phyloP scores from a whole-genome alignment of 805 yeast species.

The Metschnikowia similis region DNA sequence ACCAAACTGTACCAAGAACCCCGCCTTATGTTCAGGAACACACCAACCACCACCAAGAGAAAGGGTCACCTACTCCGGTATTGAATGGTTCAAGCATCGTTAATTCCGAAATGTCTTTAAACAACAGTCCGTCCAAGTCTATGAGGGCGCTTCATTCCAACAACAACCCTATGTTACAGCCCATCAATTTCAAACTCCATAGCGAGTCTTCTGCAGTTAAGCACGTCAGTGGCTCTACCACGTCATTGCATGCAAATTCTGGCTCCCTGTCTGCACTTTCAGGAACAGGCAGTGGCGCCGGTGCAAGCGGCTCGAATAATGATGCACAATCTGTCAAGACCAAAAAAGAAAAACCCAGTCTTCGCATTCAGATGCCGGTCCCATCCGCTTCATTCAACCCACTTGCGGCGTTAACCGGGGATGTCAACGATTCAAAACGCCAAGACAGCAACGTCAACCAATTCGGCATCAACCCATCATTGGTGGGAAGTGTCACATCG shows the following conservation, averaged over 20 bases:
- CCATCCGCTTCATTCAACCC: conserved; percentile 44
- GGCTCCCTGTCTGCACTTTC: conserved; percentile 1
- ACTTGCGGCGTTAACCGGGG: conserved; percentile 36
- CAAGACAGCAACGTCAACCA: conserved; percentile 51
- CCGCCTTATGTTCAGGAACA: conserved; percentile 12
- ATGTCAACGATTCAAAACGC: conserved; percentile 18
- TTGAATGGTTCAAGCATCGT: conserved; percentile 7
- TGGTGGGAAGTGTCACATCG: conserved; percentile 49
- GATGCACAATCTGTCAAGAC: conserved; percentile 7
- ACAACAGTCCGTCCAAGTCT: conserved; percentile 37
- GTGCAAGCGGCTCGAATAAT: not conserved
- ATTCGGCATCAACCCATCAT: conserved; percentile 58
- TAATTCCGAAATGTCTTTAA: conserved; percentile 14
- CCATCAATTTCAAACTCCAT: conserved; percentile 44
- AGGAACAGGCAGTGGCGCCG: conserved; percentile 7
- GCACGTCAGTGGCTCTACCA: not conserved
- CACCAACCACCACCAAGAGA: not conserved
- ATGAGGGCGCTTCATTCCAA: conserved; percentile 50
- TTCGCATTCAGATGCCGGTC: conserved; percentile 71
- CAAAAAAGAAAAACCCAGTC: conserved; percentile 48
- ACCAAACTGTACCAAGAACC: conserved; percentile 12
- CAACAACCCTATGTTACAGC: conserved; percentile 49
- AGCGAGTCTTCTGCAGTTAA: conserved; percentile 4
- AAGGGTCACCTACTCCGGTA: conserved; percentile 28
- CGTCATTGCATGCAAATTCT: not conserved